Conservation (phyloP, 2,329 filamentous ascomycete species). For the Diplodia mutila region DNA sequence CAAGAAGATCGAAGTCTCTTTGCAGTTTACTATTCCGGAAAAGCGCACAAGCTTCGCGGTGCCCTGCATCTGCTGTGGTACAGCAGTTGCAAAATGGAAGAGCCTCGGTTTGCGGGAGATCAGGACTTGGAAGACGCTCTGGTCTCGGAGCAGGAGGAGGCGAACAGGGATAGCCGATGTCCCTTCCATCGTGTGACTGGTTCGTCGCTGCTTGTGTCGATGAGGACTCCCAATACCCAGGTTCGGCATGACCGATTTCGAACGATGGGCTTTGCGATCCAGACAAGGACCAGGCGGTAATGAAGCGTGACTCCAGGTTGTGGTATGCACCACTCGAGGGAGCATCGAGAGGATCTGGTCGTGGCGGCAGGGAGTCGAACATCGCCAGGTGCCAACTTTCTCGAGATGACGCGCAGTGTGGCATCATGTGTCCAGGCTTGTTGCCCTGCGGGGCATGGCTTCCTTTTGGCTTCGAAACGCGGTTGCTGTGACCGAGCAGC, state of each 20-base stretch:
- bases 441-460: neutral
- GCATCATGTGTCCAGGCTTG: neutral
- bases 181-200: neutral
- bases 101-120: conserved; percentile 36
- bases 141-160: conserved; percentile 39
- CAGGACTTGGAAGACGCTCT: conserved; percentile 39
- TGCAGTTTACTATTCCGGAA: conserved; percentile 28
- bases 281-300: neutral
- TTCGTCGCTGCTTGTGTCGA: neutral
- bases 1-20: neutral
- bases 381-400: neutral
- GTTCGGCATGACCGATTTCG: neutral
- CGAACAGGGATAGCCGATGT: neutral
- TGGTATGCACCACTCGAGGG: neutral
- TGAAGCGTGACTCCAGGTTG: neutral
- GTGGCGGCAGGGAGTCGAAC: neutral
- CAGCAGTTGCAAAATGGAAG: conserved; percentile 41
- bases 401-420: neutral
- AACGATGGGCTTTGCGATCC: neutral
- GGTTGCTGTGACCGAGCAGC: neutral
- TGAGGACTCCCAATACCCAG: neutral
- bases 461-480: neutral
- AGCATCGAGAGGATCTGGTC: neutral
- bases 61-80: conserved; percentile 13
- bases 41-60: conserved; percentile 30